Base-by-base conservation (phyloP, 2,329 filamentous ascomycete genomes). In the Diplodia scrobiculata region DNA sequence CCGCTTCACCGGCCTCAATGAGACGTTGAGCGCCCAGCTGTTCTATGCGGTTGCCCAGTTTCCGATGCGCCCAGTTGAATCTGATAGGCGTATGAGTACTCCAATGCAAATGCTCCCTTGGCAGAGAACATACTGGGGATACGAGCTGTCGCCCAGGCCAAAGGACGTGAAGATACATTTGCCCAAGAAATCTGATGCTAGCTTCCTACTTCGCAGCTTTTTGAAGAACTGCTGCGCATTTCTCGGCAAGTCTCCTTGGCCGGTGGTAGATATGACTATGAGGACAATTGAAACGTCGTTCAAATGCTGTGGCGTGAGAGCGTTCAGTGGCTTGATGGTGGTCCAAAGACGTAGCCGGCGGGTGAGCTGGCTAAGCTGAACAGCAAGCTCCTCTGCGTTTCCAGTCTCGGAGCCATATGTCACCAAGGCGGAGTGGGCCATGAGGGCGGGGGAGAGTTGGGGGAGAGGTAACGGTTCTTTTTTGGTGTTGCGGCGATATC, bases 351-450 rank as follows among this genome's bases (percentile, higher is more conserved):
- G 91, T 67, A 97, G 80, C 36, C 94, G 85, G 78, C 94, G 88
- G 41, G 87, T 85, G 69, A 91, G 78, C 48, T 88, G 84, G 47
- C 89, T 91, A 68, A 98, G 81, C 75, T 97, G 92, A 73, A 92
- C 88, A 21, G 95, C 94, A 69, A 94, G 86, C 78, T 98, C 94
- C 78, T 97, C 91, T 65, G 92, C 89, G 74, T 95, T 97, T 66
- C 95, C 95, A 25, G 93, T 98, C 81, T 99, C 95, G 47, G 94
- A 96, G 65, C 92, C 95, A 79, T 97, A 99, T 38, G 96, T 84
- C 67, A 99, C 84, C 70, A 96, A 85, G 62, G 84, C 86, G 50
- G 67, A 68, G 54, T 52, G 67, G 29, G 47, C 34, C 64, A 66
- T 66, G 47, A 25, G 21, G 63, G n/a, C n/a, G 38, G 9, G 50